Conservation (phyloP, 108 stramenopile genomes). For the Halocafeteria seosinensis region DNA sequence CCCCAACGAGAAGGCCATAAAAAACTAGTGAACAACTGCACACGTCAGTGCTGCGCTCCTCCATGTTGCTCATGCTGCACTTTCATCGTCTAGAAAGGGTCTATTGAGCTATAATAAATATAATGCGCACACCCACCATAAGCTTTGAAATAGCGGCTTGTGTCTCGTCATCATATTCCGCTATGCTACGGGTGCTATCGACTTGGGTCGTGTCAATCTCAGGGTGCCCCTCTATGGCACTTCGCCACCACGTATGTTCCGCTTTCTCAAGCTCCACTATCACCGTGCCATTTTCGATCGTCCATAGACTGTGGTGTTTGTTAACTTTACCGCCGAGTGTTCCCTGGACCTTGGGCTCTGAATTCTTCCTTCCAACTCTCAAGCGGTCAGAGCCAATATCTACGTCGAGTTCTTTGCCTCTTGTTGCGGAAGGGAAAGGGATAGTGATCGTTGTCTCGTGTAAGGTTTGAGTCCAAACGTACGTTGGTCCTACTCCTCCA, state of each 20-base stretch:
- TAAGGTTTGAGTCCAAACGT: background rate
- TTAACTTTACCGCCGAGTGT: conserved; percentile 1
- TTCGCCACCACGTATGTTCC: conserved; percentile 33
- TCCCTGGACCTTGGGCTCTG: background rate
- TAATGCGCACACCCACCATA: conserved; percentile 21
- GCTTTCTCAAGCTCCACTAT: conserved; percentile 33
- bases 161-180: conserved; percentile 38
- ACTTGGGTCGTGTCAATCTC: conserved; percentile 37
- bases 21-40: no score
- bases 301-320: conserved; percentile 23
- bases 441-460: background rate
- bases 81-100: no score
- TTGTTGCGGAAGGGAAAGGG: background rate
- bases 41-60: no score
- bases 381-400: background rate
- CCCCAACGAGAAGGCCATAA: no score
- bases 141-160: conserved; percentile 35
- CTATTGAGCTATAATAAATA: no score
- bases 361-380: background rate
- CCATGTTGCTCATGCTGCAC: no score
- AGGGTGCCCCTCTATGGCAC: conserved; percentile 27
- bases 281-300: conserved; percentile 11
- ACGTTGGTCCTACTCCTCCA: background rate
- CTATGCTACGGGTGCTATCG: conserved; percentile 22
- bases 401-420: background rate